Evolutionary conservation across 768 basidiomycete species (phyloP).

Genomic region (Hygrocybe punicea): DNA sequence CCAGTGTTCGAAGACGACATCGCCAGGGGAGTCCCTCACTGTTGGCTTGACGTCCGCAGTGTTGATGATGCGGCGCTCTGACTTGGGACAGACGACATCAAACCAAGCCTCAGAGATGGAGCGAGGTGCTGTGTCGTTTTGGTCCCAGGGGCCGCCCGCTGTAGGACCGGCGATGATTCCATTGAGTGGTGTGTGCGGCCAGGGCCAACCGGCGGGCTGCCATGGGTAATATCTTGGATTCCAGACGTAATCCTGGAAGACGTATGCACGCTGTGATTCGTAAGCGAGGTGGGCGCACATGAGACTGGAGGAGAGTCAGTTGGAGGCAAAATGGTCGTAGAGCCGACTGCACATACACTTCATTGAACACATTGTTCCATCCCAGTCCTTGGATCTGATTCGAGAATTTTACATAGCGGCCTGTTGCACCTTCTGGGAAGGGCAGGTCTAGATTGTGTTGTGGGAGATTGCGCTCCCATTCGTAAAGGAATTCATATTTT

Average conservation of each 20-base stretch:
- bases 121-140: conserved; percentile 41
- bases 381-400: conserved; percentile 41
- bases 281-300: conserved; percentile 52
- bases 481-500: conserved; percentile 31
- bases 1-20: conserved; percentile 41
- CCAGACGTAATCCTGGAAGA: conserved; percentile 47
- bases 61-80: conserved; percentile 37
- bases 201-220: conserved; percentile 21
- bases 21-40: conserved; percentile 30
- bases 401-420: conserved; percentile 48
- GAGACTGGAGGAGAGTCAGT: conserved; percentile 30
- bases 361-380: conserved; percentile 53
- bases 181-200: conserved; percentile 32
- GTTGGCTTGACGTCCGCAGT: conserved; percentile 39
- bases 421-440: conserved; percentile 46
- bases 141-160: conserved; percentile 42
- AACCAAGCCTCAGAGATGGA: conserved; percentile 44
- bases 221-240: conserved; percentile 43
- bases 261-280: conserved; percentile 47
- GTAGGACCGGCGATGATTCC: conserved; percentile 44
- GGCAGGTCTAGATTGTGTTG: conserved; percentile 49
- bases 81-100: conserved; percentile 43
- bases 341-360: conserved; percentile 38
- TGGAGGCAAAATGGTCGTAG: not conserved
- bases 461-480: conserved; percentile 44